These are phyloP conservation scores for Paracorniculantispora psalliotae DNA, from an alignment of 2,329 filamentous ascomycete genomes.

Conservation along the genomic window DNA sequence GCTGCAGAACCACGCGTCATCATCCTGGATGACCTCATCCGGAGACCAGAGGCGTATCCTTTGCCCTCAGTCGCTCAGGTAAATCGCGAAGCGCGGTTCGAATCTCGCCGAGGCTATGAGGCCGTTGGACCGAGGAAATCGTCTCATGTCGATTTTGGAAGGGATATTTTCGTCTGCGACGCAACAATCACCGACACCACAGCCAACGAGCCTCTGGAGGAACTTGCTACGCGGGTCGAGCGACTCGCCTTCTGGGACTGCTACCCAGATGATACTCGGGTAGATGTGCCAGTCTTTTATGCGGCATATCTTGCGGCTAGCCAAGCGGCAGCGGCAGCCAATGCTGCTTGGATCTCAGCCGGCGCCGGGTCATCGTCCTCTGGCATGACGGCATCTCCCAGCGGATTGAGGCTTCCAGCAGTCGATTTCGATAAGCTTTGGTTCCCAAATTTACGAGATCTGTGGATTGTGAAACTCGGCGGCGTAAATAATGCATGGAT, in stretches of 20 bases:
- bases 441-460: slow-evolving; percentile 34
- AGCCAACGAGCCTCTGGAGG: slow-evolving; percentile 27
- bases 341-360: slow-evolving; percentile 25
- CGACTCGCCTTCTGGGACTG: slow-evolving; percentile 36
- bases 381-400: not conserved
- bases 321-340: slow-evolving; percentile 18
- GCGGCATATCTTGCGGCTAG: slow-evolving; percentile 30
- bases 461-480: slow-evolving; percentile 37
- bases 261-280: slow-evolving; percentile 33
- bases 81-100: slow-evolving; percentile 30
- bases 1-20: slow-evolving; percentile 33
- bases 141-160: slow-evolving; percentile 32
- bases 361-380: slow-evolving; percentile 7
- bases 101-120: slow-evolving; percentile 32
- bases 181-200: slow-evolving; percentile 30
- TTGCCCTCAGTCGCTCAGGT: slow-evolving; percentile 33
- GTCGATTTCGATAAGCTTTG: slow-evolving; percentile 34
- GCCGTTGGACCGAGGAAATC: slow-evolving; percentile 25
- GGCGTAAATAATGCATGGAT: slow-evolving; percentile 33
- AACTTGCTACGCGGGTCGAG: slow-evolving; percentile 29
- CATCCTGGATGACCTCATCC: slow-evolving; percentile 31
- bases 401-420: not conserved
- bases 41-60: slow-evolving; percentile 26
- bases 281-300: slow-evolving; percentile 30
- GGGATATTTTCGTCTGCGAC: slow-evolving; percentile 35